Evolutionary conservation across 371 early-diverging fungal genomes (phyloP).

Genomic region (Circinella umbellata): DNA sequence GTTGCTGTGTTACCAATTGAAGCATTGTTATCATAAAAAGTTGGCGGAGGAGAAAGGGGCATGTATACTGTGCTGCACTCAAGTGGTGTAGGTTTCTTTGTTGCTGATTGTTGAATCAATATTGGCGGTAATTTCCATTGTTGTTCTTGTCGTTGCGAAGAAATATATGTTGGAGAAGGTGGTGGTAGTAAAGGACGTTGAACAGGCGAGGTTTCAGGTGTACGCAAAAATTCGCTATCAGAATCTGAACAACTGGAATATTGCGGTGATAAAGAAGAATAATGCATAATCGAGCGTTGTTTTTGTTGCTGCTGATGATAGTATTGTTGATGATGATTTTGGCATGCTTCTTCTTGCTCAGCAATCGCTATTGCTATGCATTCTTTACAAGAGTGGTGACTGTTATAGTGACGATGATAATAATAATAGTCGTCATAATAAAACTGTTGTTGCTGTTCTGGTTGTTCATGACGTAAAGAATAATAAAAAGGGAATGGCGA

Average conservation of each 20-base stretch:
- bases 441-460: no score
- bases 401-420: no score
- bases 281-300: background rate
- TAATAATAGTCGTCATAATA: no score
- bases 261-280: background rate
- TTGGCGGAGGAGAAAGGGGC: background rate
- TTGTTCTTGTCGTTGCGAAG: background rate
- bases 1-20: background rate
- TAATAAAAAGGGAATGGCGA: constrained; percentile 3
- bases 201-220: constrained; percentile 15
- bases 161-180: background rate
- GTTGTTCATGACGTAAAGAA: no score
- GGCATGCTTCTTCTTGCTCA: no score
- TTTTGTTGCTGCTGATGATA: background rate
- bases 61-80: background rate
- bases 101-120: background rate
- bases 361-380: no score
- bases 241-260: constrained; percentile 15
- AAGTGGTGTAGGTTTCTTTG: constrained; percentile 1
- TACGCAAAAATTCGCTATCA: constrained; percentile 9
- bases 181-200: constrained; percentile 15
- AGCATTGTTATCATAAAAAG: background rate
- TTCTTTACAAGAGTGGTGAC: no score
- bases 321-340: no score
- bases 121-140: background rate